Evolutionary conservation across 1,284 basidiomycete genomes (phyloP), one percentile per base, ranked within the genome.

Genomic region (Heliocybe sulcata): DNA sequence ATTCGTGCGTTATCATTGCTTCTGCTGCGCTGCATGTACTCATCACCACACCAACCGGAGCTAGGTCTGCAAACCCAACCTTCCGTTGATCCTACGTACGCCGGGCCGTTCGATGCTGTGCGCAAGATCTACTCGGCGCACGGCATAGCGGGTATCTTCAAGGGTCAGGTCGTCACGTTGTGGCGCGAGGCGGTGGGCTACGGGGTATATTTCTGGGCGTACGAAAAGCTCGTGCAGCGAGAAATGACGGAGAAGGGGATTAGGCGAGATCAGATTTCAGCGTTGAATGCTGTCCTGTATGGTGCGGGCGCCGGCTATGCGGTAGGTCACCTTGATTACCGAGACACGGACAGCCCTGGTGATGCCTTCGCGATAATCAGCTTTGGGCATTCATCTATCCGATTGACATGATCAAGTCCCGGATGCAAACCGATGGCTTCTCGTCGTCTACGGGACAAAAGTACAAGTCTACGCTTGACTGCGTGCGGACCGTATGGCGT

Each of bases 381-480:
- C 73, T 92, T 25, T 92, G 90, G 90, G 85, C 80, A 23, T 75
- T 90, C 10, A 94, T 94, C 72, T 94, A 94, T 73, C 92, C 92
- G 8, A 86, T 94, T 68, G 94, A 96, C 70, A 92, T 97, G 80
- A 85, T 98, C 69, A 98, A 98, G 69, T 92, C 90, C 26, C 85
- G 94, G 55, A 87, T 98, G 76, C 96, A 98, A 73, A 98, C 94
- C 0, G 96, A 98, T 66, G 87, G 88, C 1, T 90, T 95, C 66
- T 79, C 83, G 45, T 74, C 82, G 4, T 70, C 81, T 20, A 84
- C 84, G 55, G 87, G 86, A 35, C 84, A 89, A 63, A 89, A 89
- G 67, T 98, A 95, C 74, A 79, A 76, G 42, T 90, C 89, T 11
- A 83, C 90, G 10, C 60, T 91, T 31, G 88, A 97, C 67, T 97